Evolutionary conservation across 2,329 filamentous ascomycete species (phyloP), one percentile per base, ranked within the genome.

Genomic region (Xylariales sp.): DNA sequence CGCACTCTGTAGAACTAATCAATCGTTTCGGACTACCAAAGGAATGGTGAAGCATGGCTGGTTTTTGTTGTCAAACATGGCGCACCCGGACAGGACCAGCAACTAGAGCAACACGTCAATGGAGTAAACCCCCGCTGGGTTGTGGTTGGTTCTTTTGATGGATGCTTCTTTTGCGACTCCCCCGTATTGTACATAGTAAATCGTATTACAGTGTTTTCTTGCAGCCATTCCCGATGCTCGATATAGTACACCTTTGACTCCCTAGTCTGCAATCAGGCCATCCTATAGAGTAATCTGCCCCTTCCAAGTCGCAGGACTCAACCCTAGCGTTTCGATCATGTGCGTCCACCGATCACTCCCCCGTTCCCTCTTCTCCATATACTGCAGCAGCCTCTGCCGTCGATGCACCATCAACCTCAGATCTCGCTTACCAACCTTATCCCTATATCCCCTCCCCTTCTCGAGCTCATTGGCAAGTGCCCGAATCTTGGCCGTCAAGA

Each of bases 341-440:
- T 95, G 77, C 62, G 85, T 82, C 88, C 90, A 98, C 61, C 94
- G 76, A 42, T 87, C 84, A 40, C 93, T 90, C 44, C 93, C 93
- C 49, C 89, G 80, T 67, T 98, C 94, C 70, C 90, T 95, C 53
- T 73, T 77, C 66, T 89, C 77, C 71, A 98, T 72, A 65, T 98
- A 98, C 52, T 76, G 78, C 58, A 98, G 65, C 50, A 95, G 68
- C 71, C 88, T 95, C 66, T 97, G 91, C 60, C 93, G 75, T 62
- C 81, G 83, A 64, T 98, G 93, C 40, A 95, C 84, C 57, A 98
- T 70, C 47, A 95, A 56, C 50, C 88, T 76, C 61, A 98, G 59
- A 64, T 95, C 95, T 46, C 90, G 77, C 78, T 94, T 95, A 69
- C 96, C 96, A 61, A 88, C 79, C 71, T 94, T 95, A 61, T 98